Percentiles rank a stretch among this genome's conserved stretches.
Conservation (phyloP, 345 rosid species). For the Noccaea bulbosa region DNA sequence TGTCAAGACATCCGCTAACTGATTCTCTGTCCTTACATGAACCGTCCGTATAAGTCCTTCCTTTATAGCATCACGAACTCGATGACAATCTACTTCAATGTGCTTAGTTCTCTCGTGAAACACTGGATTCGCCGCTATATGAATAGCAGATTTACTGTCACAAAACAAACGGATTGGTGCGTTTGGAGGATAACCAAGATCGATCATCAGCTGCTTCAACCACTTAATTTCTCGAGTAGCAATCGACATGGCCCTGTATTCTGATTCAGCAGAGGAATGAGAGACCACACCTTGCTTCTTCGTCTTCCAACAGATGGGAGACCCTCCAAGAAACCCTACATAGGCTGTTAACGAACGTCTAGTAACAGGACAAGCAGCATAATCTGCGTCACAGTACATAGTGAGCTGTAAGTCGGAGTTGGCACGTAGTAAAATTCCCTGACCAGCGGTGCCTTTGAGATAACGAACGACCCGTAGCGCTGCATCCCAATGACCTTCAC, state of each 20-base stretch:
- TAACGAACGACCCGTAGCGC: not conserved
- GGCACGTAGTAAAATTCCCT: not conserved
- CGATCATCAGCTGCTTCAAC: rapidly evolving
- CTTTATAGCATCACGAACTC: no score
- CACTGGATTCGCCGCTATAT: not conserved
- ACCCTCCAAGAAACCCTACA: not conserved
- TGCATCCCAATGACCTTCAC: not conserved
- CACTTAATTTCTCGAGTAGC: not conserved
- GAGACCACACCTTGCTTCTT: not conserved
- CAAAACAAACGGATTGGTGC: not conserved
- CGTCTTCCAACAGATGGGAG: not conserved
- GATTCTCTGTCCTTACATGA: no score
- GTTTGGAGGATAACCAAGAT: not conserved
- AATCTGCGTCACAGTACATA: not conserved
- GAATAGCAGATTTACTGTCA: not conserved
- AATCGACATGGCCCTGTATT: not conserved
- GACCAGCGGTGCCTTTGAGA: not conserved
- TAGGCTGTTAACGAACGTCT: not conserved
- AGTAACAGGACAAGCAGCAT: not conserved
- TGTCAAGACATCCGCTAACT: no score
- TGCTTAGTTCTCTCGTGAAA: not conserved
- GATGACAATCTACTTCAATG: no score
- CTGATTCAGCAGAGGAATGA: not conserved
- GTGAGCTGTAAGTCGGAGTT: not conserved
- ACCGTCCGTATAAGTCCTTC: no score